These are phyloP conservation scores for Blastobotrys aristatus DNA, from an alignment of 1,139 yeast species.

Conservation along the genomic window DNA sequence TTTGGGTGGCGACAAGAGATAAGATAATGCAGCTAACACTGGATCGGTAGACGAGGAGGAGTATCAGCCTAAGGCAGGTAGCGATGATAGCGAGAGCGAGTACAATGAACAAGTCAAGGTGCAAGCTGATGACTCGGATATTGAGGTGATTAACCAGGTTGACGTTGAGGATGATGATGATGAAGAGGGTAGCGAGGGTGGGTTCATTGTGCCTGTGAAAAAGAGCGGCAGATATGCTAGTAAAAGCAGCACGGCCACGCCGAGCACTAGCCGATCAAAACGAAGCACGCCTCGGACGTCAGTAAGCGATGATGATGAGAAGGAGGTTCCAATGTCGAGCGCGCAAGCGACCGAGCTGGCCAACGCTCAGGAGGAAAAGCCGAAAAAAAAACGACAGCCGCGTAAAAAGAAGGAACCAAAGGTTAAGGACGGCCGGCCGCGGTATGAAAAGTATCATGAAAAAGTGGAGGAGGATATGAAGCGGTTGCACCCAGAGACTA, in stretches of 20 bases:
- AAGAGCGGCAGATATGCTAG: background rate
- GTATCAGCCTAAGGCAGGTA: background rate
- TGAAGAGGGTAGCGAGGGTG: constrained; percentile 8
- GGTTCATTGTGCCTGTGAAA: constrained; percentile 4
- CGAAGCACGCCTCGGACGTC: constrained; percentile 6
- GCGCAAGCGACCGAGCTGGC: background rate
- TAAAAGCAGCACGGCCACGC: constrained; percentile 2
- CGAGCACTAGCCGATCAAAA: constrained; percentile 1
- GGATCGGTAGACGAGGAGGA: background rate
- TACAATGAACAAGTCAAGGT: background rate
- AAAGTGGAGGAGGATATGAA: constrained; percentile 52
- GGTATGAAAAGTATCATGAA: constrained; percentile 15
- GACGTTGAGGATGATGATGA: background rate
- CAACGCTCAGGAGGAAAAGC: background rate
- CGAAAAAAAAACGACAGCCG: background rate
- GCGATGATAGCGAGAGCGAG: background rate
- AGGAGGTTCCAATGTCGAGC: constrained; percentile 10
- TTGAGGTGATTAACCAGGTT: no score
- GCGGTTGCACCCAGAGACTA: constrained; percentile 72
- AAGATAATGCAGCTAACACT: background rate
- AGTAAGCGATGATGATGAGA: constrained; percentile 3
- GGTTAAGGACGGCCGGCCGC: constrained; percentile 3
- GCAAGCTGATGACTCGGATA: background rate
- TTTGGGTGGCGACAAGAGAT: background rate
- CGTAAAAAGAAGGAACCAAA: background rate